Base-by-base conservation (phyloP, 306 rosid genomes). In the Coriaria nepalensis region DNA sequence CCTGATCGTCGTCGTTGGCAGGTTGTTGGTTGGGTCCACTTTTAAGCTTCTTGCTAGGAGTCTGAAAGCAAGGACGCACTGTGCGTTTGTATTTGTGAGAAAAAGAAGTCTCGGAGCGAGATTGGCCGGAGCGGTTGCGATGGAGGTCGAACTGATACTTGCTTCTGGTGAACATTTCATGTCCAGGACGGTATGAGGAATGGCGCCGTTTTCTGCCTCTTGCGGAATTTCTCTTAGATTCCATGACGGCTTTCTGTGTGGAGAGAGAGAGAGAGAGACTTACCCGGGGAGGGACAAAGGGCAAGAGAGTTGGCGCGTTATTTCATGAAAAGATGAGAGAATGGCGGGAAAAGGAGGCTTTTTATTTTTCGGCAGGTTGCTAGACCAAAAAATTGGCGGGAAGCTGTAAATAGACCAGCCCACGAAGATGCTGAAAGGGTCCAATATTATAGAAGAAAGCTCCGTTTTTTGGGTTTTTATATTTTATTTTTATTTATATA, bases 291-390 rank as follows among this genome's bases (percentile, higher is more conserved):
- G n/a, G n/a, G n/a, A n/a, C n/a, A n/a, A 55, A 40, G 43, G 49
- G 11, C 9, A 14, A 33, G 20, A 29, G 2, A 45, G 2, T 32
- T 49, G 61, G 73, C 57, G 63, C 53, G 14, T 20, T 20, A 20
- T 20, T n/a, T n/a, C n/a, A 20, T 20, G 8, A 32, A 7, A 47
- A 8, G 9, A 8, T 2, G 32, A 4, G n/a, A 14, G 6, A 5
- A 34, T 56, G 73, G 82, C 78, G 78, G 69, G 72, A 68, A 62
- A 32, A 0, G 13, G 5, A 0, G 37, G 10, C 5, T 52, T 45
- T 13, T n/a, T n/a, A n/a, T n/a, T 38, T 48, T 68, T 74, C 65
- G 82, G 74, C 81, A 66, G 67, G 59, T 51, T 43, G 12, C 36
- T 0, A 9, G 14, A 11, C 14, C 6, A 13, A 4, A 4, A 8